These are phyloP conservation scores for Viscum album DNA, from an alignment of 177 flowering plant species.

Conservation along the genomic window DNA sequence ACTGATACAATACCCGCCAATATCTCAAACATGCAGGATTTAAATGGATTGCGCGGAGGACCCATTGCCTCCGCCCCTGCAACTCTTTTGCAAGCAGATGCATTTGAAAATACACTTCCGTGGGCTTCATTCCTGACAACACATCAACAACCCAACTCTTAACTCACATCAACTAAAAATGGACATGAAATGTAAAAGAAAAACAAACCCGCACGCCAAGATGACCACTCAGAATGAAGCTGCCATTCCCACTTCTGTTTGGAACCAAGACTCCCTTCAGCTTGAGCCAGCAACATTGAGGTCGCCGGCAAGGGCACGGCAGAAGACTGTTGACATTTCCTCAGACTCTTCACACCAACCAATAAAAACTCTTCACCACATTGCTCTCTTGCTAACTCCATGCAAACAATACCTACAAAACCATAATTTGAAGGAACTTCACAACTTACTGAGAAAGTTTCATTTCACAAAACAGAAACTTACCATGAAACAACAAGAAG, in stretches of 20 bases:
- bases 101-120: constrained; percentile 85
- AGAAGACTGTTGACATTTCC: constrained; percentile 38
- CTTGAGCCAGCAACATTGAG: constrained; percentile 63
- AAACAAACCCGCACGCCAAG: constrained; percentile 78
- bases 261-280: constrained; percentile 73
- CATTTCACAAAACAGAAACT: background rate
- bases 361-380: constrained; percentile 35
- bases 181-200: background rate
- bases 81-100: constrained; percentile 50
- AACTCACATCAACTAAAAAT: background rate
- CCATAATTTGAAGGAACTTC: constrained; percentile 1
- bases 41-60: constrained; percentile 70
- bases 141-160: background rate
- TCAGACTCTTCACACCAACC: constrained; percentile 47
- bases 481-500: constrained; percentile 69
- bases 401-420: constrained; percentile 51
- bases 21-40: constrained; percentile 77
- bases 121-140: constrained; percentile 59
- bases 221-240: constrained; percentile 63
- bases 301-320: constrained; percentile 44
- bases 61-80: constrained; percentile 41
- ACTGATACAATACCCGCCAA: constrained; percentile 58
- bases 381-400: constrained; percentile 56
- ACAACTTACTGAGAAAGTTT: too few species aligned
- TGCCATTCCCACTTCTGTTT: constrained; percentile 52